phyloP scores from a whole-genome alignment of 208 protist species.

The Acanthamoeba lenticulata region DNA sequence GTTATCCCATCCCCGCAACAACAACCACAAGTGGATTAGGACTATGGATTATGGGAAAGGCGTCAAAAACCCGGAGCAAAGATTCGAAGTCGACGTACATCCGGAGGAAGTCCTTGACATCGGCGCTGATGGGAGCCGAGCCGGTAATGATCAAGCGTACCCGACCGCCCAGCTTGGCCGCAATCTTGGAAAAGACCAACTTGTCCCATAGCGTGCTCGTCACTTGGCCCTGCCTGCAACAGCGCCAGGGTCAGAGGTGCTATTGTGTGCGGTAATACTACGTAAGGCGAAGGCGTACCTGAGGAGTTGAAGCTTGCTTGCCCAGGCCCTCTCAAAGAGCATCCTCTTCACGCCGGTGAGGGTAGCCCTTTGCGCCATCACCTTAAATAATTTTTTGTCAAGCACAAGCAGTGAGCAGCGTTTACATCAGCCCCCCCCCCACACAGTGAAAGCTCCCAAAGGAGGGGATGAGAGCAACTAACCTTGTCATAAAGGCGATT shows the following conservation, averaged over 20 bases:
- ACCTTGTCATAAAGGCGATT: slow-evolving; percentile 85
- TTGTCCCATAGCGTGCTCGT: slow-evolving; percentile 3
- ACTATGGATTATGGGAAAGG: too few species aligned
- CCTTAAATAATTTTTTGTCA: too few species aligned
- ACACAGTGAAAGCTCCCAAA: too few species aligned
- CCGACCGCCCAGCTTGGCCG: slow-evolving; percentile 82
- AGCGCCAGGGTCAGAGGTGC: too few species aligned
- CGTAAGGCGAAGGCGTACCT: neutral
- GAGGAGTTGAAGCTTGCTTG: slow-evolving; percentile 2
- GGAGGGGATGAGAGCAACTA: too few species aligned
- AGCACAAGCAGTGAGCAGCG: too few species aligned
- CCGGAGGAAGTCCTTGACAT: slow-evolving; percentile 86
- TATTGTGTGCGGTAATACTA: too few species aligned
- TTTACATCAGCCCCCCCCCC: neutral
- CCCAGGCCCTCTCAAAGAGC: slow-evolving; percentile 67
- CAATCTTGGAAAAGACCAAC: slow-evolving; percentile 63
- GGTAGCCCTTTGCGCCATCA: slow-evolving; percentile 6
- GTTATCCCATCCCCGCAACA: too few species aligned
- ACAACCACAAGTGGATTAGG: neutral
- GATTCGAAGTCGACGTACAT: slow-evolving; percentile 67
- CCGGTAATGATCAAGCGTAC: slow-evolving; percentile 87
- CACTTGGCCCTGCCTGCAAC: slow-evolving; percentile 26
- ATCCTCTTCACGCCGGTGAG: slow-evolving; percentile 62
- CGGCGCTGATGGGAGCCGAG: slow-evolving; percentile 84
- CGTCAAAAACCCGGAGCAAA: slow-evolving; percentile 18